These are phyloP conservation scores for Hypoxylon lienhwacheense DNA, from an alignment of 495 filamentous ascomycete species.

Conservation along the genomic window DNA sequence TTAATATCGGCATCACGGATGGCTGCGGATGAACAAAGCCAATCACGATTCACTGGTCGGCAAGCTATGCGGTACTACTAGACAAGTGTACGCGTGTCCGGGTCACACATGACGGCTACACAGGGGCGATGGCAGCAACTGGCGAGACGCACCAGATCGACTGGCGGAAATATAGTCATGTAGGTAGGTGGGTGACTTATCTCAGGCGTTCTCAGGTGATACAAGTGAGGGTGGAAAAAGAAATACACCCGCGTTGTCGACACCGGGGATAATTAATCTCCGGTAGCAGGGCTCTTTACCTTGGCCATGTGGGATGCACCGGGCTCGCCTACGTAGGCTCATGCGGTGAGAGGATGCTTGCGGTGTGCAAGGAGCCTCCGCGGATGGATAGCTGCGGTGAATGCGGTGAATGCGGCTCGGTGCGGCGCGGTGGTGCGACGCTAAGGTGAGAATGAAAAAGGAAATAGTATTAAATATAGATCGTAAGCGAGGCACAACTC, in stretches of 20 bases:
- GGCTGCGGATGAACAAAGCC: neutral
- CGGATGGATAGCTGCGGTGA: slow-evolving; percentile 16
- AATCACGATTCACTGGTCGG: neutral
- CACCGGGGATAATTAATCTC: slow-evolving; percentile 2
- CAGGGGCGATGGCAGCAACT: neutral
- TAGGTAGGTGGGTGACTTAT: neutral
- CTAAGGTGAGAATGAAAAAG: too few species aligned
- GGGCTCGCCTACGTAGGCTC: slow-evolving; percentile 14
- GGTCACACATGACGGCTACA: slow-evolving; percentile 12
- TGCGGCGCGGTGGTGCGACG: slow-evolving; percentile 11
- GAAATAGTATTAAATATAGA: slow-evolving; percentile 12
- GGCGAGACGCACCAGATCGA: slow-evolving; percentile 5
- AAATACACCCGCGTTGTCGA: neutral
- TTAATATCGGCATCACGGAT: neutral
- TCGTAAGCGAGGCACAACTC: slow-evolving; percentile 3
- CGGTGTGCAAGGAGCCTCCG: slow-evolving; percentile 23
- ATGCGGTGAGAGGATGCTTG: slow-evolving; percentile 12
- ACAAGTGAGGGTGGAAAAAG: slow-evolving; percentile 1
- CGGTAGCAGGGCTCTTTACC: neutral
- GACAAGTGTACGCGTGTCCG: slow-evolving; percentile 3
- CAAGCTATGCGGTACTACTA: slow-evolving; percentile 2
- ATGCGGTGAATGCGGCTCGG: slow-evolving; percentile 26
- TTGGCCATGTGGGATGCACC: slow-evolving; percentile 14
- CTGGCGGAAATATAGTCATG: neutral
- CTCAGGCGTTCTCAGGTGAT: too few species aligned